These are phyloP conservation scores for Digitaria exilis DNA, from an alignment of 202 grass and related monocot species.

Conservation along the genomic window DNA sequence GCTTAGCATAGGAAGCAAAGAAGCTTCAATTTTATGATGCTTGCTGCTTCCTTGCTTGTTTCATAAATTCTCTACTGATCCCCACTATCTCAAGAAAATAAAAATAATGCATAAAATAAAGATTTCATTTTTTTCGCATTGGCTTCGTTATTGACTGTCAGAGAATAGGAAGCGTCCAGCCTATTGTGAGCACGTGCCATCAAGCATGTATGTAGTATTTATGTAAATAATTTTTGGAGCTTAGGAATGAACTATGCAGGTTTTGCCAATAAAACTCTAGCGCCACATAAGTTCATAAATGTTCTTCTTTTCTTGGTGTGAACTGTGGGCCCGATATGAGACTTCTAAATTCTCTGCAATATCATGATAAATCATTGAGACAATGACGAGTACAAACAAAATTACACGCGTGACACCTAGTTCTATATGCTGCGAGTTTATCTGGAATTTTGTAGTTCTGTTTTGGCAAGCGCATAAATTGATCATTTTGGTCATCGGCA, in stretches of 20 bases:
- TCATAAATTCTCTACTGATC: background rate
- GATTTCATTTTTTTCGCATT: background rate
- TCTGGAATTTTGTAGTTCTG: background rate
- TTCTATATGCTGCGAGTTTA: background rate
- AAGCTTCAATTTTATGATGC: background rate
- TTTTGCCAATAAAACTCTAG: background rate
- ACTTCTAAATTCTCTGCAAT: background rate
- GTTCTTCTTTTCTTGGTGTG: background rate
- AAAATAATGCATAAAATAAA: background rate
- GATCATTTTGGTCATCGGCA: background rate
- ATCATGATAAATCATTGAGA: background rate
- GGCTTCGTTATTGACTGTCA: background rate
- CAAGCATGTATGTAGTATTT: background rate
- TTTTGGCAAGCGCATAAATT: background rate
- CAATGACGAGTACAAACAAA: background rate
- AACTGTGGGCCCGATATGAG: background rate
- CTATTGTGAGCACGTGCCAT: background rate
- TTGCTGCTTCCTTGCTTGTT: background rate
- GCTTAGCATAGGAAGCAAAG: background rate
- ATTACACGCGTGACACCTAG: background rate
- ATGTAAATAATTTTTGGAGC: background rate
- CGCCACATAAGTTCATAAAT: background rate
- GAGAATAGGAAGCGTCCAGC: background rate
- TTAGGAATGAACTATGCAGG: background rate
- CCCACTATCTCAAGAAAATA: background rate